Conservation (phyloP, 1,139 yeast species). For the Geotrichum bryndzae region DNA sequence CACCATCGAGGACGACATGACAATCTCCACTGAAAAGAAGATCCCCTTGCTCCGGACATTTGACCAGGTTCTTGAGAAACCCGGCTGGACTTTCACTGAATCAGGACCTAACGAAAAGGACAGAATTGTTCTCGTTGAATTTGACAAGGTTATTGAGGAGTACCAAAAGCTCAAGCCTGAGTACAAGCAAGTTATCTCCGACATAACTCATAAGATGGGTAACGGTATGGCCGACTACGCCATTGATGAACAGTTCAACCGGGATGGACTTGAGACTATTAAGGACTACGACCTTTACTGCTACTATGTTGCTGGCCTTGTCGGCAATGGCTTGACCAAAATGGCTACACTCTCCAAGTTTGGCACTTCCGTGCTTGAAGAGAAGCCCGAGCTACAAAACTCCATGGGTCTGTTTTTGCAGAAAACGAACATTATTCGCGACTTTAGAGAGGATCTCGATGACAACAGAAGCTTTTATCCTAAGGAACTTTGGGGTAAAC, state of each 20-base stretch:
- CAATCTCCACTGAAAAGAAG: conserved; percentile 63
- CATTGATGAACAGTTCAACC: conserved; percentile 64
- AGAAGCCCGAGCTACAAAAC: conserved; percentile 55
- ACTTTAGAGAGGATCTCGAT: conserved; percentile 82
- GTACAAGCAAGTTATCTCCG: conserved; percentile 72
- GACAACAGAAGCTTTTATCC: conserved; percentile 98
- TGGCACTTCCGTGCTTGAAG: conserved; percentile 45
- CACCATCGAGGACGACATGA: conserved; percentile 96
- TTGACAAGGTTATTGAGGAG: conserved; percentile 61
- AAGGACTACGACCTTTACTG: conserved; percentile 87
- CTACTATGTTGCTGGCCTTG: conserved; percentile 95
- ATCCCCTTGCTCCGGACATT: conserved; percentile 70
- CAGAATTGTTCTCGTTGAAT: conserved; percentile 69
- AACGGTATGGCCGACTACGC: conserved; percentile 97
- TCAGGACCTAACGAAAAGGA: conserved; percentile 70
- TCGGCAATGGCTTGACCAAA: conserved; percentile 90
- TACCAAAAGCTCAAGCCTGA: conserved; percentile 66
- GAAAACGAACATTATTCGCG: conserved; percentile 92
- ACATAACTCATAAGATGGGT: conserved; percentile 82
- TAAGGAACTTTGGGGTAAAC: conserved; percentile 81
- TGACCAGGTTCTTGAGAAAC: conserved; percentile 47
- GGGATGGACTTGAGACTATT: conserved; percentile 70
- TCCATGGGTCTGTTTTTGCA: conserved; percentile 95
- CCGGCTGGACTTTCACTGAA: conserved; percentile 75
- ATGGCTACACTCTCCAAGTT: conserved; percentile 45